Base-by-base conservation (phyloP, 495 filamentous ascomycete species). In the Daldinia vernicosa region DNA sequence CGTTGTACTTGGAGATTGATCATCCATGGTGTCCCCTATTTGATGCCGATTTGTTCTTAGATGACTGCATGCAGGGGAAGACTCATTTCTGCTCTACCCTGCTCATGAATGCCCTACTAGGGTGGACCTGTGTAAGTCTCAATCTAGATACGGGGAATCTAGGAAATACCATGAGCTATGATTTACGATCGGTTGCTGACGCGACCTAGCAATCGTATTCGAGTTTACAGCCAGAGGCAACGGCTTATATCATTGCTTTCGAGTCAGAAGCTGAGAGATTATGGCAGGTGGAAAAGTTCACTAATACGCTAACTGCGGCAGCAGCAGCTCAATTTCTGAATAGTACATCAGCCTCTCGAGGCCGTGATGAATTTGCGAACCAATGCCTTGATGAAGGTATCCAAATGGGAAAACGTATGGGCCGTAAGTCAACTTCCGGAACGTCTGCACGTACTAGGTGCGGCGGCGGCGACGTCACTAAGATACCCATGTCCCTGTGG, bases 321-420 rank as follows among this genome's bases (percentile, higher is more conserved):
- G 70, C 70, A 17, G 59, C 70, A 8, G 26, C 70, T 43, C 70
- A 72, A 56, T 43, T 72, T 15, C 28, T 75, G 1, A 63, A 53
- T 52, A 75, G 60, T 27, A 66, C 56, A 33, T 51, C 69, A 11
- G 54, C 57, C 22, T 69, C 56, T 58, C 62, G 53, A 28, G 72
- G 72, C 15, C 69, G 66, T 12, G 64, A 69, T 35, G 72, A 72
- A 7, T 66, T 69, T 59, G 64, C 72, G 28, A 69, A 52, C 33
- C 63, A 68, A 14, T 69, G 56, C 17, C 55, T 69, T 9, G 57
- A 66, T 1, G 72, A 75, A 69, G 69, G 69, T 1, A 66, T 75
- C 11, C 40, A 71, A 17, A 75, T 75, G 61, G 72, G 72, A 3
- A 69, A 51, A 53, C 72, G 69, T 24, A 75, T 75, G 69, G 73